A percentile compares a stretch with the other conserved stretches of the same genome.
These are phyloP conservation scores for Tricholoma terreum DNA, from an alignment of 768 basidiomycete species.

Conservation along the genomic window DNA sequence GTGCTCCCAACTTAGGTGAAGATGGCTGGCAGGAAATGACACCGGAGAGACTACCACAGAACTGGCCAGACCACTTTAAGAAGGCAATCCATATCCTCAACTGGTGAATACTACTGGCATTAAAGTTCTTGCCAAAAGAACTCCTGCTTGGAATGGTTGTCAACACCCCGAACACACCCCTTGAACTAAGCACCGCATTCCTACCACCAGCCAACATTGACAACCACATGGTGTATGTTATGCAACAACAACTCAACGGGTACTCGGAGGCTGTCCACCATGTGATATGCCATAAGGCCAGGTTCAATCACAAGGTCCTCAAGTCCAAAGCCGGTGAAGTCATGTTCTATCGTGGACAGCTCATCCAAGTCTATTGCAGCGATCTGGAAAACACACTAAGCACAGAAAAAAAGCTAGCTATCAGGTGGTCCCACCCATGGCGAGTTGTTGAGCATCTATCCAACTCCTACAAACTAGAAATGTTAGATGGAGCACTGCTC, in stretches of 20 bases:
- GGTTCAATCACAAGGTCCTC: constrained; percentile 26
- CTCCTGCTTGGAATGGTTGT: constrained; percentile 27
- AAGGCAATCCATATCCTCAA: constrained; percentile 22
- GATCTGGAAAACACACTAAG: constrained; percentile 25
- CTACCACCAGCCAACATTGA: constrained; percentile 8
- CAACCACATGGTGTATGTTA: constrained; percentile 22
- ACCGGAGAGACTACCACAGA: constrained; percentile 18
- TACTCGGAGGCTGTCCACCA: no score
- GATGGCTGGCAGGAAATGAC: constrained; percentile 19
- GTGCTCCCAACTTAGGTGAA: no score
- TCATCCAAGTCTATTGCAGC: constrained; percentile 29
- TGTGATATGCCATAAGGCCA: constrained; percentile 19
- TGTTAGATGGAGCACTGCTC: neutral
- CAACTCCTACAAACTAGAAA: constrained; percentile 3
- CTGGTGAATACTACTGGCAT: constrained; percentile 19
- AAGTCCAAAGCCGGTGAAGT: constrained; percentile 15
- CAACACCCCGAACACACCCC: constrained; percentile 22
- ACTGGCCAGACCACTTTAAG: constrained; percentile 33
- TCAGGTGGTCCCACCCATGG: constrained; percentile 28
- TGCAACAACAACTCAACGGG: constrained; percentile 28
- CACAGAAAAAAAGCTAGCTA: constrained; percentile 25
- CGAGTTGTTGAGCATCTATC: neutral
- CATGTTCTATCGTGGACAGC: no score
- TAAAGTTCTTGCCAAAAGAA: constrained; percentile 28
- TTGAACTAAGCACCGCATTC: neutral